Conservation (phyloP, 1,284 basidiomycete genomes). For the Phlebopus sp. region DNA sequence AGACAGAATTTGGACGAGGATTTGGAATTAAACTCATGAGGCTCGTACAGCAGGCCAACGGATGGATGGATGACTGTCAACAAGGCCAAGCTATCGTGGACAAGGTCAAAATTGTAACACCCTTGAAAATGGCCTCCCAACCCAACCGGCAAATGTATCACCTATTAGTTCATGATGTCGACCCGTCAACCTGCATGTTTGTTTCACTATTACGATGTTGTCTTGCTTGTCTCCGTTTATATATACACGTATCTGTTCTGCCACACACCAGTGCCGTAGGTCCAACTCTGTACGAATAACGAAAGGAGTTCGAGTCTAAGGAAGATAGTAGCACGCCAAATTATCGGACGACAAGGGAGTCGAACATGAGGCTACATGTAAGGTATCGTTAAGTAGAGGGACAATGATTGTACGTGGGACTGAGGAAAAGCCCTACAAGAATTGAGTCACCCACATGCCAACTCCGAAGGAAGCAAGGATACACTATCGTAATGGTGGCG, state of each 20-base stretch:
- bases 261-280: background rate
- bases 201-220: conserved; percentile 5
- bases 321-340: too few species aligned
- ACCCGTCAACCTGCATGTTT: conserved; percentile 14
- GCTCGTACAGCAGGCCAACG: background rate
- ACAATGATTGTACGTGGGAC: too few species aligned
- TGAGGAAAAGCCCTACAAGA: too few species aligned
- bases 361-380: too few species aligned
- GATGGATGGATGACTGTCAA: conserved; percentile 5
- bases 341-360: too few species aligned
- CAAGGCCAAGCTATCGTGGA: background rate
- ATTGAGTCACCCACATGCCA: background rate
- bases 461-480: background rate
- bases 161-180: conserved; percentile 19
- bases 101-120: conserved; percentile 12
- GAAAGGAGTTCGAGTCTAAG: too few species aligned
- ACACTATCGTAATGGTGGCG: conserved; percentile 10
- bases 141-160: conserved; percentile 19
- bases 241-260: background rate
- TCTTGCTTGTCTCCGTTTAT: background rate
- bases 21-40: conserved; percentile 25
- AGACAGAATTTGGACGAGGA: conserved; percentile 50
- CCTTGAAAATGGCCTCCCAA: conserved; percentile 4
- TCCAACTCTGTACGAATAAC: too few species aligned
- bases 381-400: too few species aligned